Evolutionary conservation across 306 rosid genomes (phyloP).

Genomic region (Elaeagnus macrophylla): DNA sequence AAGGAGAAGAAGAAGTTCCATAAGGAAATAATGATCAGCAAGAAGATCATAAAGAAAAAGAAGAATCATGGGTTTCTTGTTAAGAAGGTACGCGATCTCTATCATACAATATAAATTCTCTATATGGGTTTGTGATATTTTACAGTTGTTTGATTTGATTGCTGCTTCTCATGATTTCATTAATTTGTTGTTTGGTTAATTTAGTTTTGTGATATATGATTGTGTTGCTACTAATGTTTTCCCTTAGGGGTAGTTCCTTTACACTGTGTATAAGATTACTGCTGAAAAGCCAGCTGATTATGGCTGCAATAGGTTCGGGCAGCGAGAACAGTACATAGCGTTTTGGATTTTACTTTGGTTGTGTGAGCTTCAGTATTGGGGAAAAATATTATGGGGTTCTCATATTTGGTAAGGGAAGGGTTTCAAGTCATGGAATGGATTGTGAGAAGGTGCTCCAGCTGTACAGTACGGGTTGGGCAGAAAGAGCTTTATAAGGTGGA

Average conservation of each 20-base stretch:
- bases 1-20: slow-evolving; percentile 22
- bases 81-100: slow-evolving; percentile 51
- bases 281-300: slow-evolving; percentile 59
- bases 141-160: slow-evolving; percentile 1
- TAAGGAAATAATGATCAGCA: neutral
- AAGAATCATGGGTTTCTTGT: slow-evolving; percentile 17
- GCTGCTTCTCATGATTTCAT: neutral
- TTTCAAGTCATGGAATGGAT: slow-evolving; percentile 28
- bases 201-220: slow-evolving; percentile 23
- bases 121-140: slow-evolving; percentile 1
- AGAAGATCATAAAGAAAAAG: slow-evolving; percentile 24
- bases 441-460: slow-evolving; percentile 46
- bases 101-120: slow-evolving; percentile 37
- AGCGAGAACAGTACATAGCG: slow-evolving; percentile 24
- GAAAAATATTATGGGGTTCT: slow-evolving; percentile 23
- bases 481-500: slow-evolving; percentile 48
- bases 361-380: slow-evolving; percentile 25
- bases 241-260: slow-evolving; percentile 24
- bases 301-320: slow-evolving; percentile 19
- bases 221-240: slow-evolving; percentile 13
- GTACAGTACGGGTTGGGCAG: slow-evolving; percentile 35
- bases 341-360: slow-evolving; percentile 16
- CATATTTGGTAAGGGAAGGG: slow-evolving; percentile 16
- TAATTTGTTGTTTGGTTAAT: slow-evolving; percentile 6
- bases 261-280: slow-evolving; percentile 47